phyloP scores from a whole-genome alignment of 352 stramenopile genomes.

The Phytophthora sp. region DNA sequence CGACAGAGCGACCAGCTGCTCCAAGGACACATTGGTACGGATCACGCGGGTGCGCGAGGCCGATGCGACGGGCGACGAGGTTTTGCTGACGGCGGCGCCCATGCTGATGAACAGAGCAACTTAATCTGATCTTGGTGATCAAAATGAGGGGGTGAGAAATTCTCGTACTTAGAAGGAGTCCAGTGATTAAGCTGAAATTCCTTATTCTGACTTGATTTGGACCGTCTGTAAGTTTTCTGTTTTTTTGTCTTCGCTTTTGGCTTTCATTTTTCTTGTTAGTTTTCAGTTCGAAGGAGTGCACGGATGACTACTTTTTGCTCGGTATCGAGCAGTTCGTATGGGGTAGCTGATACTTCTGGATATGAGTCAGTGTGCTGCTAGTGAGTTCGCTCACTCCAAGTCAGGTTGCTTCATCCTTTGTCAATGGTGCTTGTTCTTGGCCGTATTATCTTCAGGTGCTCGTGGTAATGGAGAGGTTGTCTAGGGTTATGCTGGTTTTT shows the following conservation, averaged over 20 bases:
- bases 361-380: neutral
- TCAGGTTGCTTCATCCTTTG: constrained; percentile 9
- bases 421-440: constrained; percentile 19
- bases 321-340: constrained; percentile 7
- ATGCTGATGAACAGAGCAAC: constrained; percentile 19
- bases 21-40: constrained; percentile 48
- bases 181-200: constrained; percentile 9
- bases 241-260: neutral
- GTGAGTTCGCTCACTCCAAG: constrained; percentile 14
- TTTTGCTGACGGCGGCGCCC: constrained; percentile 42
- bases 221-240: too few species aligned
- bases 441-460: constrained; percentile 18
- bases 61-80: constrained; percentile 16
- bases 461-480: constrained; percentile 12
- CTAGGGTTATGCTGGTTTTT: constrained; percentile 9
- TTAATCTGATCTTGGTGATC: too few species aligned
- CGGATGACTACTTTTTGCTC: constrained; percentile 13
- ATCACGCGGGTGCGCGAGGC: constrained; percentile 33
- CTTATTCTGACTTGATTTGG: too few species aligned
- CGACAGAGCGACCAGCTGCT: constrained; percentile 40
- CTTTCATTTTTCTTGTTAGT: constrained; percentile 8
- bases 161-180: constrained; percentile 35
- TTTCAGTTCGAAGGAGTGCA: constrained; percentile 13
- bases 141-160: too few species aligned
- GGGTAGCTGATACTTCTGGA: neutral